These are phyloP conservation scores for Pyrenophora seminiperda DNA, from an alignment of 2,329 filamentous ascomycete species.

Conservation along the genomic window DNA sequence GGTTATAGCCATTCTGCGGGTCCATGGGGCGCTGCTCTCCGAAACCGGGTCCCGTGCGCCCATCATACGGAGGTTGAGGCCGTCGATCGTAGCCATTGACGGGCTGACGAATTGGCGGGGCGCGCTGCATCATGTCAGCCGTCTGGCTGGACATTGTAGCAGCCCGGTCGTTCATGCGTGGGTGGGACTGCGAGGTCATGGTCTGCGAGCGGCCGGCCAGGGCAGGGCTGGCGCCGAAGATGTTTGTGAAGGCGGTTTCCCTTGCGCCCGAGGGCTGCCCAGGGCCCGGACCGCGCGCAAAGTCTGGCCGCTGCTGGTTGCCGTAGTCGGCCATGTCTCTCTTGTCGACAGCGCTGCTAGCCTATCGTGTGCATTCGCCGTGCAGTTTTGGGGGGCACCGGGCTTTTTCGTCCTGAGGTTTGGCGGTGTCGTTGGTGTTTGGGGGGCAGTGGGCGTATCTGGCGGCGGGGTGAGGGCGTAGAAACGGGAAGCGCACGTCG, in stretches of 20 bases:
- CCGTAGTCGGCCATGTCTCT: slow-evolving; percentile 66
- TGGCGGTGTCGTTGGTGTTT: slow-evolving; percentile 22
- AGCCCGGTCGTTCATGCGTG: slow-evolving; percentile 70
- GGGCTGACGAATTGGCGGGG: slow-evolving; percentile 64
- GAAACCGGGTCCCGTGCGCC: slow-evolving; percentile 30
- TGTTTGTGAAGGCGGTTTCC: slow-evolving; percentile 94
- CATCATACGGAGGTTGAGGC: slow-evolving; percentile 37
- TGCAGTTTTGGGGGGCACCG: background rate
- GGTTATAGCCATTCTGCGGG: slow-evolving; percentile 35
- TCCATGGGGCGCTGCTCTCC: slow-evolving; percentile 38
- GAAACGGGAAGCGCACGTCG: too few species aligned
- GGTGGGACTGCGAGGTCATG: slow-evolving; percentile 80
- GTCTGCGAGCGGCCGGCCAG: slow-evolving; percentile 84
- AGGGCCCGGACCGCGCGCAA: slow-evolving; percentile 58
- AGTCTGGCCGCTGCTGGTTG: slow-evolving; percentile 65
- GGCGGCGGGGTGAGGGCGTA: background rate
- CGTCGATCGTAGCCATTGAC: slow-evolving; percentile 49
- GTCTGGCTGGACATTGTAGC: slow-evolving; percentile 65
- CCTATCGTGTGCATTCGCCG: slow-evolving; percentile 34
- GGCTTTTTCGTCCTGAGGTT: background rate
- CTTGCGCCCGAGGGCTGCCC: slow-evolving; percentile 68
- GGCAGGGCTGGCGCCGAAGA: slow-evolving; percentile 85
- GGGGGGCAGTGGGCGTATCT: slow-evolving; percentile 14
- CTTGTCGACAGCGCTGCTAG: slow-evolving; percentile 22
- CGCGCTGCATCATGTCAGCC: slow-evolving; percentile 63